Conservation (phyloP, 2,329 filamentous ascomycete species). For the Phialocephala sp. region DNA sequence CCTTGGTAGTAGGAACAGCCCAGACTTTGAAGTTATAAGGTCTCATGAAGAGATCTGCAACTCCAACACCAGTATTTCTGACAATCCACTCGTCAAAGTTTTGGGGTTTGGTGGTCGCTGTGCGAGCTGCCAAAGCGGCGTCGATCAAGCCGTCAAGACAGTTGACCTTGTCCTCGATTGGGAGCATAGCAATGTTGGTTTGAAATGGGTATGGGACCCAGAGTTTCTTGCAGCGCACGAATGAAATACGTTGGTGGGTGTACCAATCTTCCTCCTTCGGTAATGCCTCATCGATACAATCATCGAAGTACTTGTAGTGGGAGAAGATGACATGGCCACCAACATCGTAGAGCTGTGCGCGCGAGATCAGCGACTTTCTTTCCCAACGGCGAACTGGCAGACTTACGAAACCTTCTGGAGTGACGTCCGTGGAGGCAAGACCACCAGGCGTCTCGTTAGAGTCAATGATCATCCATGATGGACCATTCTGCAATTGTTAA, state of each 20-base stretch:
- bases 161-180: constrained; percentile 94
- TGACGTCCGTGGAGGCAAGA: constrained; percentile 93
- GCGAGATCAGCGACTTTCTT: constrained; percentile 27
- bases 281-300: constrained; percentile 96
- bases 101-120: constrained; percentile 89
- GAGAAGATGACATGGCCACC: constrained; percentile 57
- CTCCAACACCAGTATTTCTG: constrained; percentile 84
- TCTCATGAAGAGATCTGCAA: constrained; percentile 97
- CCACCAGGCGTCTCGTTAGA: constrained; percentile 90
- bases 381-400: constrained; percentile 30
- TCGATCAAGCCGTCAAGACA: constrained; percentile 97
- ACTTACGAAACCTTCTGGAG: constrained; percentile 96
- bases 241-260: constrained; percentile 97
- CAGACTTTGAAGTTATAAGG: constrained; percentile 99
- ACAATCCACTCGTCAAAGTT: constrained; percentile 99
- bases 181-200: constrained; percentile 99
- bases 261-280: constrained; percentile 96
- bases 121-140: constrained; percentile 84
- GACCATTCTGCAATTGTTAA: constrained; percentile 68
- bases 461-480: constrained; percentile 97
- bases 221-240: constrained; percentile 93
- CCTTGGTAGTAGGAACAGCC: constrained; percentile 97
- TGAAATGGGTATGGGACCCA: constrained; percentile 99
- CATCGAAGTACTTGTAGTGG: constrained; percentile 99
- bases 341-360: constrained; percentile 88